Percentiles rank a stretch among this genome's conserved stretches.
These are phyloP conservation scores for Salix purpurea DNA, from an alignment of 345 rosid genomes.

Conservation along the genomic window DNA sequence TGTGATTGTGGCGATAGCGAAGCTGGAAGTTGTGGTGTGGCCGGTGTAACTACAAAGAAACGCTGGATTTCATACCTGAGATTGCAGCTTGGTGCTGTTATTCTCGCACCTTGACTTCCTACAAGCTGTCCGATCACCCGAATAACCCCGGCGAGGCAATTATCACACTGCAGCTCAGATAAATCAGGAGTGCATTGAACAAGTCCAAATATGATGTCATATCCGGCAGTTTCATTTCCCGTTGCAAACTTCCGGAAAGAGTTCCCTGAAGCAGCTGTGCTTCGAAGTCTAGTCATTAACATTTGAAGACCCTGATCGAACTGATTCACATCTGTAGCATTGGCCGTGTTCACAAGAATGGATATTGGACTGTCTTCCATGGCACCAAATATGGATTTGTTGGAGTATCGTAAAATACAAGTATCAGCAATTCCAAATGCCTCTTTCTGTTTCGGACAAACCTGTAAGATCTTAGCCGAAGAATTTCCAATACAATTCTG, in stretches of 20 bases:
- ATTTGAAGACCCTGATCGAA: constrained; percentile 2
- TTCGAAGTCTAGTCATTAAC: constrained; percentile 10
- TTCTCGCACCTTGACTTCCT: background rate
- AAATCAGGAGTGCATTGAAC: constrained; percentile 48
- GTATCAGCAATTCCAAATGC: background rate
- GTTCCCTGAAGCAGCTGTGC: constrained; percentile 12
- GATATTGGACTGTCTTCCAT: background rate
- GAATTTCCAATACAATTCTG: background rate
- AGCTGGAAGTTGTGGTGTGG: background rate
- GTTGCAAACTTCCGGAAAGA: constrained; percentile 24
- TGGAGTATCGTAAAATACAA: constrained; percentile 17
- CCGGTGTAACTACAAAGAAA: background rate
- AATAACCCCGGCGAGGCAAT: constrained; percentile 10
- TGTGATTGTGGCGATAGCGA: background rate
- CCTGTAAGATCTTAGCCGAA: background rate
- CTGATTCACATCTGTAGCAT: background rate
- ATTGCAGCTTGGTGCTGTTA: constrained; percentile 1
- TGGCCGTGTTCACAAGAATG: rapidly evolving
- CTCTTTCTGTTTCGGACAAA: constrained; percentile 19
- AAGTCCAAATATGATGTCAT: constrained; percentile 23
- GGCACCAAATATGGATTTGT: constrained; percentile 3
- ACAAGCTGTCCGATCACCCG: background rate
- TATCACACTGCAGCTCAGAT: constrained; percentile 23
- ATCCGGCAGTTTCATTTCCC: background rate
- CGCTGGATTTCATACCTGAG: background rate